These are phyloP conservation scores for Pinus albicaulis DNA, from an alignment of 75 land plant genomes.

Conservation along the genomic window DNA sequence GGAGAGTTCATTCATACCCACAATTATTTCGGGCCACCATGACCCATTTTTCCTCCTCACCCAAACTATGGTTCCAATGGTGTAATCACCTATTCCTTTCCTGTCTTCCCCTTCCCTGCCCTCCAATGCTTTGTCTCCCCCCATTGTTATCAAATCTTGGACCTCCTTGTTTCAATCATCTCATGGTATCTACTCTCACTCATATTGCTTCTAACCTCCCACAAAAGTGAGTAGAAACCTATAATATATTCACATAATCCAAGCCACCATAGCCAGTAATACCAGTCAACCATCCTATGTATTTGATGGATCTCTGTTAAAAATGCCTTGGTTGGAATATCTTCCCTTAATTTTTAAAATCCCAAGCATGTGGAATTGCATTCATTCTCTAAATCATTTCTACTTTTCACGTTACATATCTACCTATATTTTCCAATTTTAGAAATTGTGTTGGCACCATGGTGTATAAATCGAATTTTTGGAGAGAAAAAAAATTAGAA, in stretches of 20 bases:
- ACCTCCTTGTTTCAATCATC: not conserved
- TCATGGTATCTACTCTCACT: no score
- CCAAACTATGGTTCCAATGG: conserved; percentile 85
- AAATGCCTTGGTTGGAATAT: not conserved
- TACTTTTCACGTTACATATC: no score
- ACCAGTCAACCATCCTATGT: not conserved
- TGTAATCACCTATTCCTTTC: conserved; percentile 24
- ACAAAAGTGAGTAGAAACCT: conserved; percentile 11
- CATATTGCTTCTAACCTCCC: not conserved
- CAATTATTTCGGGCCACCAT: conserved; percentile 94
- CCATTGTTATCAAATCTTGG: not conserved
- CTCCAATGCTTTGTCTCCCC: no score
- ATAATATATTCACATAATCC: conserved; percentile 4
- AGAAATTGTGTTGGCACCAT: no score
- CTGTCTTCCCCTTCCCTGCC: conserved; percentile 20
- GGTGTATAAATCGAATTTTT: no score
- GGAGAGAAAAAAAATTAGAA: no score
- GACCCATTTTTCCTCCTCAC: conserved; percentile 89
- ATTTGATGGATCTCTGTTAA: not conserved
- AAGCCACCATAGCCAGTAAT: conserved; percentile 1
- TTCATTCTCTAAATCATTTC: conserved; percentile 2
- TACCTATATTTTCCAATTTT: no score
- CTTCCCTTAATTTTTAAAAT: not conserved
- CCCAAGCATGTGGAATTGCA: not conserved
- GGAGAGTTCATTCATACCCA: conserved; percentile 64